Base-by-base conservation (phyloP, 257 asterid genomes). In the Schizonepeta tenuifolia region DNA sequence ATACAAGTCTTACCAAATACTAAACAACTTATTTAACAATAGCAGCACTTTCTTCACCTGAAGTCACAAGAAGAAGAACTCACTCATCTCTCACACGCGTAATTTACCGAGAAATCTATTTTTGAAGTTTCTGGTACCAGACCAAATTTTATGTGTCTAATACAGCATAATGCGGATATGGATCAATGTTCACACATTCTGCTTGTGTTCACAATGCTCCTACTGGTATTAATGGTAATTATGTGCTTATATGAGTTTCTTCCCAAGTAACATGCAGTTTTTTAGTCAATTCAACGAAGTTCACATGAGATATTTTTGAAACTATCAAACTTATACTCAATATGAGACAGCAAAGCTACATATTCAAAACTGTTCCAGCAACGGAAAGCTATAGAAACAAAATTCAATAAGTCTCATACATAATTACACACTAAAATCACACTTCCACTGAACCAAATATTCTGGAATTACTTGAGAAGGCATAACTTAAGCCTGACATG, bases 331-430 rank as follows among this genome's bases (percentile, higher is more conserved):
- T 20, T 47, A 7, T n/a, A 59, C 22, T 61, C 69, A 70, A 41
- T 33, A 71, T 31, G 51, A 47, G 22, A 21, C 18, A 59, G n/a
- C 21, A 8, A 63, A 61, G 41, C 58, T 62, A 66, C 33, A 33
- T 47, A 13, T 61, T 26, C n/a, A 47, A 31, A 49, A 46, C 38
- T 12, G 17, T 47, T 35, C 13, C 51, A 6, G 5, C 58, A 69
- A 7, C 3, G 44, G 11, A 40, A 55, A 56, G 28, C 51, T 24
- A 15, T 15, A 24, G 64, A 24, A 6, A 15, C 14, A 15, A 22
- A 11, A 44, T 44, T 43, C 7, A 14, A 4, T 13, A 69, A 15
- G 26, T 9, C 26, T 38, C 0, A 1, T 36, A 12, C 65, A 21
- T 15, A 54, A 20, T 36, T 20, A 53, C 40, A 50, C 46, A 36